phyloP scores from a whole-genome alignment of 2,329 filamentous ascomycete genomes.

The Phaeosphaeria sp. region DNA sequence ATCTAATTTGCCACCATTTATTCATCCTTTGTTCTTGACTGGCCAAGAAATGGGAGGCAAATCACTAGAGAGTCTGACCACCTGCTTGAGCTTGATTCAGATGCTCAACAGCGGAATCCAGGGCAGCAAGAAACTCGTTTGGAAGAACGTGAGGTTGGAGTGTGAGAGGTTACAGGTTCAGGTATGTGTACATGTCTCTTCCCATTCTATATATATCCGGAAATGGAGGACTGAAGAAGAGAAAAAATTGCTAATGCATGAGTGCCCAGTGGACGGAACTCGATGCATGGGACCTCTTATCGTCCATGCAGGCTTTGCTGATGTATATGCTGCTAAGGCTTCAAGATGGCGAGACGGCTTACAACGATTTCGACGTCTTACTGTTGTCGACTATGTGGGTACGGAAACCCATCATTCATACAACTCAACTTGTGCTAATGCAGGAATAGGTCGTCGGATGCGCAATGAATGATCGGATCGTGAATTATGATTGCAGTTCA shows the following conservation, averaged over 20 bases:
- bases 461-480: slow-evolving; percentile 1
- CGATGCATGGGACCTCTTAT: slow-evolving; percentile 50
- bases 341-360: slow-evolving; percentile 54
- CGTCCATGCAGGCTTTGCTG: slow-evolving; percentile 53
- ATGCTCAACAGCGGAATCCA: slow-evolving; percentile 47
- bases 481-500: slow-evolving; percentile 1
- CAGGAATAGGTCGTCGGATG: slow-evolving; percentile 5
- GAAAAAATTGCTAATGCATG: background rate
- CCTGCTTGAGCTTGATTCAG: slow-evolving; percentile 52
- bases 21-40: slow-evolving; percentile 45
- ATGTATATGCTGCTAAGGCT: slow-evolving; percentile 54
- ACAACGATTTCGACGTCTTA: slow-evolving; percentile 52
- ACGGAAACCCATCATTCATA: slow-evolving; percentile 12
- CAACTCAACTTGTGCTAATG: background rate
- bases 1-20: slow-evolving; percentile 50
- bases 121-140: slow-evolving; percentile 52
- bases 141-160: slow-evolving; percentile 54
- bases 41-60: slow-evolving; percentile 31
- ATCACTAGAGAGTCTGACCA: slow-evolving; percentile 48
- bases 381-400: slow-evolving; percentile 47
- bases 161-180: slow-evolving; percentile 50
- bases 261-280: slow-evolving; percentile 34
- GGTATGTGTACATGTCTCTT: slow-evolving; percentile 42
- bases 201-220: no score
- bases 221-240: no score